Evolutionary conservation across 352 stramenopile species (phyloP).

Genomic region (Globisporangium perplexum): DNA sequence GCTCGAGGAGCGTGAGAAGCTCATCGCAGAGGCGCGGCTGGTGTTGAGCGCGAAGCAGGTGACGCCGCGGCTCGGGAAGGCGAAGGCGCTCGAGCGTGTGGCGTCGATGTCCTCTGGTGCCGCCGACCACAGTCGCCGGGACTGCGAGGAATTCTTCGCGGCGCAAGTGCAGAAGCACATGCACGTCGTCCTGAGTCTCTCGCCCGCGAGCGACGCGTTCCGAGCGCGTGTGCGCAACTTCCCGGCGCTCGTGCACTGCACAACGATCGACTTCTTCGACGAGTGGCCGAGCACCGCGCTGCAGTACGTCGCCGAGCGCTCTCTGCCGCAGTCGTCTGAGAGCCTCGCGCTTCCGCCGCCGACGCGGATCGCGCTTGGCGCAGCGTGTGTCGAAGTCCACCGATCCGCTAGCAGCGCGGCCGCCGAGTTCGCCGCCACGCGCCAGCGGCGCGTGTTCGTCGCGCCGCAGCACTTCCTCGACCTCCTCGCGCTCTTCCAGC

Average conservation of each 20-base stretch:
- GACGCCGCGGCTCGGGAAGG: constrained; percentile 1
- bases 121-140: constrained; percentile 41
- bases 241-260: constrained; percentile 91
- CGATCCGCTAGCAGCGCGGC: constrained; percentile 22
- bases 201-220: constrained; percentile 76
- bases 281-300: constrained; percentile 88
- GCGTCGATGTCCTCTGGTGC: neutral
- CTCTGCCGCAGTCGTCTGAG: constrained; percentile 20
- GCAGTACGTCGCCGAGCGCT: constrained; percentile 72
- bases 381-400: constrained; percentile 55
- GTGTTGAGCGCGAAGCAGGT: constrained; percentile 19
- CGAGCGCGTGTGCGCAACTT: constrained; percentile 87
- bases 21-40: constrained; percentile 52
- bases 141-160: constrained; percentile 83
- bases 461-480: constrained; percentile 89
- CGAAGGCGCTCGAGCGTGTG: neutral
- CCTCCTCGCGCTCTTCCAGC: constrained; percentile 83
- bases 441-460: constrained; percentile 42
- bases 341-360: neutral
- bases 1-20: constrained; percentile 79
- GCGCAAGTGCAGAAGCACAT: constrained; percentile 72
- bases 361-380: constrained; percentile 23
- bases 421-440: constrained; percentile 26
- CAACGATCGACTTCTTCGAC: constrained; percentile 92
- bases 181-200: constrained; percentile 91